A percentile compares a stretch with the other conserved stretches of the same genome.
These are phyloP conservation scores for Fagopyrum esculentum DNA, from an alignment of 148 eudicot genomes.

Conservation along the genomic window DNA sequence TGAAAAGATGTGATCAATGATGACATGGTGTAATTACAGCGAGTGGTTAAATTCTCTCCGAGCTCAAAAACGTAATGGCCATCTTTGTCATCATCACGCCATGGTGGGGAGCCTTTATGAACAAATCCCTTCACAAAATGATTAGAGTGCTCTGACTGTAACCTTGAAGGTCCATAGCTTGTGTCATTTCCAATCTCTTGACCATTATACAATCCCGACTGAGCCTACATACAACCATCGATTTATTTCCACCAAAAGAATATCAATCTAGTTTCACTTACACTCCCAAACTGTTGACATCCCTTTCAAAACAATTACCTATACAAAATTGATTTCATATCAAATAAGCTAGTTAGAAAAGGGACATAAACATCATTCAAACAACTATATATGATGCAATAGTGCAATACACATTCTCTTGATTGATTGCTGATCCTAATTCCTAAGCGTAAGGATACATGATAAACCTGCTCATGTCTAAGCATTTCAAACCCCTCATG, in stretches of 20 bases:
- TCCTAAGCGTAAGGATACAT: not conserved
- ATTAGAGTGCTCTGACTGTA: constrained; percentile 60
- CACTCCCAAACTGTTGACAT: constrained; percentile 18
- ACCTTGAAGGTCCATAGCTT: constrained; percentile 74
- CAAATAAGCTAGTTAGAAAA: constrained; percentile 3
- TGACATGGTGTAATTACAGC: constrained; percentile 65
- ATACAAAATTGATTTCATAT: constrained; percentile 5
- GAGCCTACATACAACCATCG: constrained; percentile 97
- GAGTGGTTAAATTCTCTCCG: constrained; percentile 94
- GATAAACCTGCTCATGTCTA: not conserved
- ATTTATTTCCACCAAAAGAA: constrained; percentile 48
- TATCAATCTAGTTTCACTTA: constrained; percentile 29
- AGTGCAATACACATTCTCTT: not conserved
- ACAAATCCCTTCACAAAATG: constrained; percentile 69
- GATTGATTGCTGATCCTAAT: not conserved
- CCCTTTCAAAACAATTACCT: constrained; percentile 23
- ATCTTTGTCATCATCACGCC: constrained; percentile 98
- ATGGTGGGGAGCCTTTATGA: constrained; percentile 92
- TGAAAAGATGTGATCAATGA: constrained; percentile 26
- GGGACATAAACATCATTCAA: not conserved
- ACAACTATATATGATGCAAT: not conserved
- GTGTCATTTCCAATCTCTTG: constrained; percentile 84
- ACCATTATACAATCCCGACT: constrained; percentile 81
- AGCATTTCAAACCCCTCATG: not conserved
- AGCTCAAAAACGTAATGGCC: constrained; percentile 96